Base-by-base conservation (phyloP, 495 filamentous ascomycete genomes). In the Hyphodiscus hymeniophilus region DNA sequence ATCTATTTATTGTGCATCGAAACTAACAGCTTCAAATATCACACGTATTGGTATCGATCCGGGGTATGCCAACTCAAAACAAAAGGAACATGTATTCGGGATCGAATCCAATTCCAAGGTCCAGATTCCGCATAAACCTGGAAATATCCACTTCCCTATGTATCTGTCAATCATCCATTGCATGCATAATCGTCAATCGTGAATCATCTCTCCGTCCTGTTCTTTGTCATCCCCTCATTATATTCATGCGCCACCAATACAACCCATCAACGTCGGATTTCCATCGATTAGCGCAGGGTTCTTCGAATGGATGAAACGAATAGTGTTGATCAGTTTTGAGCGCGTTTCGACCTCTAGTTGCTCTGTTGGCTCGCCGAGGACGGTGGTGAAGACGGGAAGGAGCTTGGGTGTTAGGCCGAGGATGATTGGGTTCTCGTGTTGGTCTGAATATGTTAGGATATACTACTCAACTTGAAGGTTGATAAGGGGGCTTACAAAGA, bases 311-410 rank as follows among this genome's bases (percentile, higher is more conserved):
- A 90, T 66, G 64, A 79, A 87, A 62, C 80, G 76, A 46, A 87
- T 80, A n/a, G 87, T 70, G 68, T 86, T 72, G 17, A 75, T 66
- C 31, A 89, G 64, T 67, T 85, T 75, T 17, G 61, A 64, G 18
- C 88, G 82, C 24, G 85, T 90, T 67, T 89, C 83, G 28, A 82
- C 79, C 46, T 85, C 83, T 8, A 98, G 71, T 70, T 97, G 92
- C 52, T 91, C 87, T 52, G 82, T 73, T 0, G 89, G 88, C 30
- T 81, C 77, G 18, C 73, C 73, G 32, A 95, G 75, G 18, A 96
- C 90, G 31, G 84, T 65, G 61, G 86, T 80, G 60, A 97, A 85
- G 48, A 95, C 67, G 8, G 83, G 82, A 48, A 94, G 71, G 38
- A 98, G 72, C 54, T 78, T 72, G 5, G 81, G 80, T 1, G 92